phyloP scores from a whole-genome alignment of 441 rosid species.

The Erodium trifolium region DNA sequence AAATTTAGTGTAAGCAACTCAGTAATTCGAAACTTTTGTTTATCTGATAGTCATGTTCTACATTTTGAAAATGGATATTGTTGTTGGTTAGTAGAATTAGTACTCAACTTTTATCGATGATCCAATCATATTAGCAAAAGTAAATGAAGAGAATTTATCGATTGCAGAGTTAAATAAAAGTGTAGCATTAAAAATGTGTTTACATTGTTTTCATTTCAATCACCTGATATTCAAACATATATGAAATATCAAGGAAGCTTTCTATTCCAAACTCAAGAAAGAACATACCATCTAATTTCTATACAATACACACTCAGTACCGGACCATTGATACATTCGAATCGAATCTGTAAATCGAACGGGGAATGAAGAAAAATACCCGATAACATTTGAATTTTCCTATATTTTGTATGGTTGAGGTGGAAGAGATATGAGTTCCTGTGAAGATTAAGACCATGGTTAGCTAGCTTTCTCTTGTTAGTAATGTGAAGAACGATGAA shows the following conservation, averaged over 20 bases:
- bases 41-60: no score
- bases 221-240: background rate
- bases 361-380: background rate
- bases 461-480: constrained; percentile 2
- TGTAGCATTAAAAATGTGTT: background rate
- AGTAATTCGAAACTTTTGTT: no score
- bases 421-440: constrained; percentile 57
- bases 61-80: no score
- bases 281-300: background rate
- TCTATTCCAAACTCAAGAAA: background rate
- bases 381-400: background rate
- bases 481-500: background rate
- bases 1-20: no score
- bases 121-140: no score
- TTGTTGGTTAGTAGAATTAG: no score
- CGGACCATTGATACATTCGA: background rate
- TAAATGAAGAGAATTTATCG: no score
- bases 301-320: background rate
- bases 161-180: background rate
- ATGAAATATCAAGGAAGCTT: background rate
- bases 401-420: constrained; percentile 34
- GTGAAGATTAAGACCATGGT: constrained; percentile 14
- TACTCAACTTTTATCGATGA: no score
- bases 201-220: background rate
- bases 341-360: background rate